Evolutionary conservation across 2,329 filamentous ascomycete species (phyloP), one percentile per base, ranked within the genome.

Genomic region (Immersiporthe knoxdaviesiana): DNA sequence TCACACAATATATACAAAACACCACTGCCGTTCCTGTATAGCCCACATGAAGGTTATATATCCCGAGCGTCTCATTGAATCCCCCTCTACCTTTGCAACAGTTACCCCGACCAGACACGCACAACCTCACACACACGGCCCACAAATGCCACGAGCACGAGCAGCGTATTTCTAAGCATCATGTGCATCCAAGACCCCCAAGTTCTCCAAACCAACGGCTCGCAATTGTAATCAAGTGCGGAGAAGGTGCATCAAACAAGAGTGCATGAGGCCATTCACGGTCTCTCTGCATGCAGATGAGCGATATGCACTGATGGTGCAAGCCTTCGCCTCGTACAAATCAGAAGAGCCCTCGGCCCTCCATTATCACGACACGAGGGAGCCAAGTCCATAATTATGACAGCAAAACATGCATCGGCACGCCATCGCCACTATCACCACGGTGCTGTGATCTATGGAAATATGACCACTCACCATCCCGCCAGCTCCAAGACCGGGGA

Each of bases 131-230:
- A 44, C 62, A 65, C 54, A 30, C 10, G 35, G 32, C 16, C 32
- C 16, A 56, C 47, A 50, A 35, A 35, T 35, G 68, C 66, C 47
- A 60, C 50, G 63, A 71, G 39, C 8, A 35, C 7, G 2, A 30
- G 67, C 62, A 47, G n/a, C 44, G 44, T 47, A 71, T 71, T 71
- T 69, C 69, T 69, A 71, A 71, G 50, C 69, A 71, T 32, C 24
- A 37, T 56, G n/a, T 47, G 44, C 21, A 47, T n/a, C 44, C 37
- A 35, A 41, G 10, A 8, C 12, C 27, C 14, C 39, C 47, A 64
- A 59, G 11, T 39, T 63, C 67, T 68, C 68, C 68, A 67, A 68
- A 54, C 24, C n/a, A 44, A 30, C 59, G n/a, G n/a, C 59, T 30
- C 14, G 27, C 2, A 50, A 32, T 27, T 58, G 11, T 35, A 24